Evolutionary conservation across 805 yeast genomes (phyloP), one percentile per base, ranked within the genome.

Genomic region (Brettanomyces custersianus): DNA sequence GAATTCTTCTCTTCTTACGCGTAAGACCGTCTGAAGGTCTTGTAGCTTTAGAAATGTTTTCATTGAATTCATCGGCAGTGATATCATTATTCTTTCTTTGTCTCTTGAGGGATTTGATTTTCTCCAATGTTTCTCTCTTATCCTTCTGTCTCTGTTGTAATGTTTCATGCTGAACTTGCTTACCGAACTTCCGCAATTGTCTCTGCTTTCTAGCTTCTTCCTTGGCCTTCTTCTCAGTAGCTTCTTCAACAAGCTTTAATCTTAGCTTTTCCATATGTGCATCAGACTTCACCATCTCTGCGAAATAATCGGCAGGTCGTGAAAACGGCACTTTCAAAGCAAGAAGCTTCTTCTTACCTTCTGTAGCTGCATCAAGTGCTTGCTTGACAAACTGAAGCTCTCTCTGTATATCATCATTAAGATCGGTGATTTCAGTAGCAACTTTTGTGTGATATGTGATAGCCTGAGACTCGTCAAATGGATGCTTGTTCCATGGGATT

Each of bases 231-330:
- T 85, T 85, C 57, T 80, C 82, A 5, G 70, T 62, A 29, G 74
- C 77, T 57, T 86, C 96, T 44, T 75, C 71, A 30, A 87, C 68
- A 48, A 90, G 70, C 61, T 84, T 86, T 52, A 68, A 64, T 68
- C 85, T 87, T 54, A 92, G 72, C 62, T 77, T 84, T 54, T 86
- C 96, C 98, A 92, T 92, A 61, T 92, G 99, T 59, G 86, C 96
- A 60, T 92, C 98, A 37, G 88, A 80, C 66, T 92, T 92, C 41
- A 87, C 84, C 98, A 92, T 92, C 63, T 92, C 98, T 15, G 98
- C 99, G 64, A 92, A 92, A 60, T 85, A 92, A 57, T 92, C 98
- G 51, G 74, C 65, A 25, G 99, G 99, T 59, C 98, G 76, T 20
- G 94, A 70, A 58, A 92, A 92, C 41, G 96, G 86, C 22, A 90